phyloP scores from a whole-genome alignment of 805 yeast genomes.

The Starmerella potacharoeniae region DNA sequence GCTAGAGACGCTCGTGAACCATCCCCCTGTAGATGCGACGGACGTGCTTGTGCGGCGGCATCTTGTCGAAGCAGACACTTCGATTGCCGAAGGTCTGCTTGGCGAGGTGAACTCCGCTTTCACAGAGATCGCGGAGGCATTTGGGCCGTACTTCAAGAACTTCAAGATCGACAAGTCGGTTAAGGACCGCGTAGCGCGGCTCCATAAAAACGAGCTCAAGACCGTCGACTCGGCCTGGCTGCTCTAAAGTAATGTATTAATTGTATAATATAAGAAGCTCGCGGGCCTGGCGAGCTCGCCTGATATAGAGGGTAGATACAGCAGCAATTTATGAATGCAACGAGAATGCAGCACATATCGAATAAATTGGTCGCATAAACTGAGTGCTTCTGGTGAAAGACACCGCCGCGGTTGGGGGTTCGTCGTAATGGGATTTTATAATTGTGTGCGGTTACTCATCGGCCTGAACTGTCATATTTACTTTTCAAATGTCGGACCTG shows the following conservation, averaged over 20 bases:
- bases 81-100: constrained; percentile 13
- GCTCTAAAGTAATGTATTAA: background rate
- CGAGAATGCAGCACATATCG: no score
- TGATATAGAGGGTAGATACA: no score
- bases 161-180: constrained; percentile 18
- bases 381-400: no score
- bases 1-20: constrained; percentile 20
- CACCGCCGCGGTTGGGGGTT: background rate
- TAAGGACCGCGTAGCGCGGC: constrained; percentile 1
- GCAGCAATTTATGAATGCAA: no score
- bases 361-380: no score
- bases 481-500: constrained; percentile 12
- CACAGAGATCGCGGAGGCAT: constrained; percentile 21
- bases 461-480: background rate
- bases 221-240: constrained; percentile 6
- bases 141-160: constrained; percentile 25
- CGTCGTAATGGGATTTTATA: background rate
- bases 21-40: constrained; percentile 28
- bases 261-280: background rate
- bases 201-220: background rate
- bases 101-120: constrained; percentile 23
- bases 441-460: background rate
- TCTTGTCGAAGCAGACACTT: constrained; percentile 14
- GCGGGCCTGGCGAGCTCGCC: no score
- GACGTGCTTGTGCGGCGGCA: constrained; percentile 23